A percentile compares a stretch with the other conserved stretches of the same genome.
Evolutionary conservation across 495 filamentous ascomycete genomes (phyloP).

Genomic region (Aspergillus wentii): DNA sequence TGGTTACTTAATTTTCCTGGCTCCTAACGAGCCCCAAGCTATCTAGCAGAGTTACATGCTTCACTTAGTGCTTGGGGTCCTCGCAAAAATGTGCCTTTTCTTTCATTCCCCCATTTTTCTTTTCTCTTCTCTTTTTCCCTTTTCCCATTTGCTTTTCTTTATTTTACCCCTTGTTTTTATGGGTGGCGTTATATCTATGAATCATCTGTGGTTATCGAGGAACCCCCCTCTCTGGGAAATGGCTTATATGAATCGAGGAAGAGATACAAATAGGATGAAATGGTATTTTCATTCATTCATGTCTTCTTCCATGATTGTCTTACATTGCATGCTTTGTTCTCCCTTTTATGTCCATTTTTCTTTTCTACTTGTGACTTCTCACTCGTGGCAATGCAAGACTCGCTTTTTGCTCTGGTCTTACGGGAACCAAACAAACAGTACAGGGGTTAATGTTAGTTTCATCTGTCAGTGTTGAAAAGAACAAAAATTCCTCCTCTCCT

Average conservation of each 20-base stretch:
- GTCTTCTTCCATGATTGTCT: slow-evolving; percentile 7
- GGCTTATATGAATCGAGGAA: slow-evolving; percentile 17
- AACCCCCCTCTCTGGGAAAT: slow-evolving; percentile 11
- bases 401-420: too few relatives aligned
- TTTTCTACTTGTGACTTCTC: too few relatives aligned
- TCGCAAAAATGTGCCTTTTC: slow-evolving; percentile 4
- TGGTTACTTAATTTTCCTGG: slow-evolving; percentile 26
- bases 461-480: too few relatives aligned
- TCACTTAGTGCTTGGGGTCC: slow-evolving; percentile 8
- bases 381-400: too few relatives aligned
- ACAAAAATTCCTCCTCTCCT: too few relatives aligned
- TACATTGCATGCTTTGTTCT: slow-evolving; percentile 3
- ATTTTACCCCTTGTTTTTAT: slow-evolving; percentile 3
- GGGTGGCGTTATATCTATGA: slow-evolving; percentile 12
- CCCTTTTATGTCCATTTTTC: slow-evolving; percentile 5
- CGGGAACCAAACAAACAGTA: too few relatives aligned
- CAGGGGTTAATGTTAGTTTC: too few relatives aligned
- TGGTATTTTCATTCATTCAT: too few relatives aligned
- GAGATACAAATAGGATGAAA: too few relatives aligned
- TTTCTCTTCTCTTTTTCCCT: slow-evolving; percentile 2
- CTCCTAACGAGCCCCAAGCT: slow-evolving; percentile 6
- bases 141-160: slow-evolving; percentile 4
- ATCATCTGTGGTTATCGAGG: slow-evolving; percentile 6
- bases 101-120: slow-evolving; percentile 1
- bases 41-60: slow-evolving; percentile 14